phyloP scores from a whole-genome alignment of 2,329 filamentous ascomycete genomes.

The Orbilia quercus region DNA sequence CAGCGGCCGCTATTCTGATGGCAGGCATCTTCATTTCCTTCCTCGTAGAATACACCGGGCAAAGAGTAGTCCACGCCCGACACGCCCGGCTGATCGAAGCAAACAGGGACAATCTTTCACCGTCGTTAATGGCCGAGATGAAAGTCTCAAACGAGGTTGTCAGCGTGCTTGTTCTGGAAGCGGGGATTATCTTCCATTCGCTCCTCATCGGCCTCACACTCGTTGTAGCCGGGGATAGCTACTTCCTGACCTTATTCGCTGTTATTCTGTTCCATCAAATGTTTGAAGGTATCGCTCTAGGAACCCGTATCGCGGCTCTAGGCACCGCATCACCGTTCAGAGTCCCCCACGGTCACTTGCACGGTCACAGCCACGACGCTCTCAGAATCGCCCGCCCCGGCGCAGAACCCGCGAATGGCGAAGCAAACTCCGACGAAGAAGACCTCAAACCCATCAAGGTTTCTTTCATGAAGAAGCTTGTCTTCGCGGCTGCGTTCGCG shows the following conservation, averaged over 20 bases:
- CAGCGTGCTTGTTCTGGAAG: conserved; percentile 71
- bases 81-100: conserved; percentile 43
- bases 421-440: conserved; percentile 12
- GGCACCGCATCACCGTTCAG: conserved; percentile 57
- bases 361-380: conserved; percentile 40
- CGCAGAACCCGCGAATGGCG: not conserved
- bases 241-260: conserved; percentile 70
- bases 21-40: conserved; percentile 79
- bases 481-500: conserved; percentile 73
- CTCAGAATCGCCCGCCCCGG: conserved; percentile 51
- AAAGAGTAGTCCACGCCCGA: conserved; percentile 42
- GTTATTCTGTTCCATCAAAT: conserved; percentile 83
- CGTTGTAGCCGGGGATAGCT: conserved; percentile 70
- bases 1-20: conserved; percentile 77
- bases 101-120: conserved; percentile 29
- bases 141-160: conserved; percentile 42
- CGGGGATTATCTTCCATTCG: conserved; percentile 80
- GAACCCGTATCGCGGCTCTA: conserved; percentile 75
- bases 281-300: conserved; percentile 80
- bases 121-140: conserved; percentile 33
- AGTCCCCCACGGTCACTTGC: conserved; percentile 35
- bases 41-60: conserved; percentile 70
- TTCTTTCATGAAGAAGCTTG: conserved; percentile 63
- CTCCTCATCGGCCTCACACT: conserved; percentile 71
- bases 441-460: conserved; percentile 56